Percentiles rank a stretch among this genome's conserved stretches.
phyloP scores from a whole-genome alignment of 2,329 filamentous ascomycete genomes.

The Penicillium frequentans region DNA sequence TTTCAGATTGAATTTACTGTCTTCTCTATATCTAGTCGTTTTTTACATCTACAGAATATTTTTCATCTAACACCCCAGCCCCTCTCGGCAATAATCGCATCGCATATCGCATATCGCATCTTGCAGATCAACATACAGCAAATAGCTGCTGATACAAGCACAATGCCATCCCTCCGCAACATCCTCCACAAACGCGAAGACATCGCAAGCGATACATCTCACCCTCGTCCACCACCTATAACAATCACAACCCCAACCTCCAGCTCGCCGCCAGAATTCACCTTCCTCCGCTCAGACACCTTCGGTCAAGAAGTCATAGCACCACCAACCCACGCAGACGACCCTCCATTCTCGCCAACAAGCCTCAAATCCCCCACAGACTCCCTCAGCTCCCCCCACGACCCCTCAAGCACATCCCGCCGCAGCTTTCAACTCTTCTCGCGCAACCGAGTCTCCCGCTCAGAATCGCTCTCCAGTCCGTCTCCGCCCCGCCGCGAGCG shows the following conservation, averaged over 20 bases:
- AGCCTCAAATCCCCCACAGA: neutral
- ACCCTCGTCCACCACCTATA: conserved; percentile 29
- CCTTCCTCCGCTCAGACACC: conserved; percentile 82
- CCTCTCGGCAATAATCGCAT: conserved; percentile 1
- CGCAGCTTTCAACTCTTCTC: conserved; percentile 35
- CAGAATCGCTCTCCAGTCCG: conserved; percentile 24
- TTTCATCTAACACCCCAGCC: neutral
- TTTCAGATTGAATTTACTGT: neutral
- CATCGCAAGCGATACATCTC: conserved; percentile 36
- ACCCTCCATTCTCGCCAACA: neutral
- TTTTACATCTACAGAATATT: neutral
- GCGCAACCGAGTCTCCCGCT: conserved; percentile 27
- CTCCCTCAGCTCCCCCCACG: neutral
- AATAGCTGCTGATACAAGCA: conserved; percentile 2
- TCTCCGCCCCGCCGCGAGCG: conserved; percentile 32
- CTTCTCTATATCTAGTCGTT: neutral
- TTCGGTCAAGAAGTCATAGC: conserved; percentile 74
- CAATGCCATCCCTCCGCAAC: conserved; percentile 59
- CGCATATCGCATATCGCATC: neutral
- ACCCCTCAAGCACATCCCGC: conserved; percentile 32
- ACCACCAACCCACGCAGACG: conserved; percentile 55
- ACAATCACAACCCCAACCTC: conserved; percentile 29
- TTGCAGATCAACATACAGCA: conserved; percentile 3
- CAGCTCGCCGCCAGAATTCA: conserved; percentile 65
- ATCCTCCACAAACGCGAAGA: conserved; percentile 65